Conservation (phyloP, 768 basidiomycete genomes). For the Russula griseocarnosa region DNA sequence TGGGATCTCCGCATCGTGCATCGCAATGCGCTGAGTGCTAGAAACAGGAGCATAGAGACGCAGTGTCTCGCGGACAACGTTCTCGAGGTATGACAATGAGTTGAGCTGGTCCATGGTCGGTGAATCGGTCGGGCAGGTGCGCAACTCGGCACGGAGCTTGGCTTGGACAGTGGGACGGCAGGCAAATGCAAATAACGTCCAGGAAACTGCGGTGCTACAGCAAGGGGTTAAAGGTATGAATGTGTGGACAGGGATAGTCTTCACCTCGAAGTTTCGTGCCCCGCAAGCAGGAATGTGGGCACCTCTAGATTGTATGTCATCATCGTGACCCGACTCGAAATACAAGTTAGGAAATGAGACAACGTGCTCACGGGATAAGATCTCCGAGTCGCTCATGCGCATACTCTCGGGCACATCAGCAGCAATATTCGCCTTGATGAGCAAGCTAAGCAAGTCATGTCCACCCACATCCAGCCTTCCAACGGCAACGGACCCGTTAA, state of each 20-base stretch:
- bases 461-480: conserved; percentile 28
- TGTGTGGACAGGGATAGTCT: background rate
- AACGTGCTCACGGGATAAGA: conserved; percentile 31
- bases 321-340: background rate
- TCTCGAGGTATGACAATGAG: conserved; percentile 35
- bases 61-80: conserved; percentile 34
- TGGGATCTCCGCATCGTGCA: conserved; percentile 34
- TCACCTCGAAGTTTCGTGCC: conserved; percentile 32
- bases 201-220: conserved; percentile 34
- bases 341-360: background rate
- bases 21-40: conserved; percentile 30
- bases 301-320: conserved; percentile 30
- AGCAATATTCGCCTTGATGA: conserved; percentile 36
- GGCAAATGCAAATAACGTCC: conserved; percentile 37
- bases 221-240: background rate
- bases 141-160: conserved; percentile 36
- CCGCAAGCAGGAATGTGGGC: conserved; percentile 35
- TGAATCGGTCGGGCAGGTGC: conserved; percentile 27
- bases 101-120: conserved; percentile 35
- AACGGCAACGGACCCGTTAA: conserved; percentile 1
- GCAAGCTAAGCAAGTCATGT: conserved; percentile 33
- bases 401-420: conserved; percentile 31
- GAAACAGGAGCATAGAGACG: conserved; percentile 32
- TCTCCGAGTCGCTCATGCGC: conserved; percentile 34
- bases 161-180: conserved; percentile 35